phyloP scores from a whole-genome alignment of 768 basidiomycete species.

The Cystobasidium onofrii region DNA sequence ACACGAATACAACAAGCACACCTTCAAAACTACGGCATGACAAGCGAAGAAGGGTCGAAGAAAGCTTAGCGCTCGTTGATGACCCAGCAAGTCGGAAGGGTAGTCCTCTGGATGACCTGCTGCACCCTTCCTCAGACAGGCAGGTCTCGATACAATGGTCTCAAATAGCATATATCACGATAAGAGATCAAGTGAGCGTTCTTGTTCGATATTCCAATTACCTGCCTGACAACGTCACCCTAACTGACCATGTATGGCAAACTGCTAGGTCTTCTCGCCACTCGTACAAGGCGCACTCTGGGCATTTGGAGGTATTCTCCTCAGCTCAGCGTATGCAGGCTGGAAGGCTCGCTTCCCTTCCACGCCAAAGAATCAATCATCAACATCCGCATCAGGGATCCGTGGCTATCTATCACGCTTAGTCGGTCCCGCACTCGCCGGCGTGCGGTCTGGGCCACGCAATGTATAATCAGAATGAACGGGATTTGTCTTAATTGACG shows the following conservation, averaged over 20 bases:
- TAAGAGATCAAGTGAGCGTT: constrained; percentile 21
- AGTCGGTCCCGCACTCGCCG: not conserved
- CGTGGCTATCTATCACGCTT: not conserved
- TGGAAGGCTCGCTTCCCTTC: constrained; percentile 8
- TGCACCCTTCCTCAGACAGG: not conserved
- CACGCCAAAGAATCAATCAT: too few species aligned
- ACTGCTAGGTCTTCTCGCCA: constrained; percentile 16
- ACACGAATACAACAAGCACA: not conserved
- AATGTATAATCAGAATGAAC: not conserved
- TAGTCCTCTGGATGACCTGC: constrained; percentile 10
- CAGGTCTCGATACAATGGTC: constrained; percentile 5
- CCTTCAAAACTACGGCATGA: not conserved
- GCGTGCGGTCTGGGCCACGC: not conserved
- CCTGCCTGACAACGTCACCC: too few species aligned
- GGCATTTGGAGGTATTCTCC: constrained; percentile 24
- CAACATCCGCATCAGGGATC: not conserved
- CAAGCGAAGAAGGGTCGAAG: constrained; percentile 22
- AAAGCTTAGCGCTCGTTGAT: constrained; percentile 17
- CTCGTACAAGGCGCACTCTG: constrained; percentile 27
- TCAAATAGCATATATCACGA: constrained; percentile 19
- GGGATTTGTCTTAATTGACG: not conserved
- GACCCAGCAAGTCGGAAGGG: constrained; percentile 15
- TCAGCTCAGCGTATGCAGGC: not conserved
- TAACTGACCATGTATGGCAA: not conserved
- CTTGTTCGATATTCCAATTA: too few species aligned